Conservation (phyloP, 1,139 yeast species). For the Kluyveromyces marxianus region DNA sequence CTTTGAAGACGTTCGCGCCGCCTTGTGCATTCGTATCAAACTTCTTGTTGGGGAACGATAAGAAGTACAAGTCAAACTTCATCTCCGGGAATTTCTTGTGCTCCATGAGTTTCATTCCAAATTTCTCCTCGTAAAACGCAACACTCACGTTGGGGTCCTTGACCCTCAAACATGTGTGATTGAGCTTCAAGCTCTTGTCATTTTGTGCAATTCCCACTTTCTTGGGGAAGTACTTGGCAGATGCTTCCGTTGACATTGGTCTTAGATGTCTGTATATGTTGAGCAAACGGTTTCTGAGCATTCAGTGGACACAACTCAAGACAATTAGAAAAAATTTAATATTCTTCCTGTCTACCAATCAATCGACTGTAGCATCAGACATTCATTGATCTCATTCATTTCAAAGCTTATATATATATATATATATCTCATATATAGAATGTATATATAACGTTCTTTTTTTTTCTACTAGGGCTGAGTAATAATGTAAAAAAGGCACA, state of each 20-base stretch:
- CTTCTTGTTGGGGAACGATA: slow-evolving; percentile 47
- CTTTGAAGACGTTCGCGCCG: slow-evolving; percentile 32
- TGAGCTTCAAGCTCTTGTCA: slow-evolving; percentile 33
- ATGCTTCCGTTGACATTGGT: slow-evolving; percentile 5
- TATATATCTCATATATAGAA: no score
- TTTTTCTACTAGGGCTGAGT: no score
- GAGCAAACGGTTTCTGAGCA: background rate
- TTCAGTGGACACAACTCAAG: background rate
- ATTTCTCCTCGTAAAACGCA: slow-evolving; percentile 63
- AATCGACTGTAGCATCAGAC: no score
- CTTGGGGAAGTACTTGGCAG: slow-evolving; percentile 11
- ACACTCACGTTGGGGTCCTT: slow-evolving; percentile 72
- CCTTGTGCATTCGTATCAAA: slow-evolving; percentile 42
- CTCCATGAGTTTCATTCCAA: slow-evolving; percentile 62
- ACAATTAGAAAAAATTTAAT: no score
- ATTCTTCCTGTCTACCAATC: no score
- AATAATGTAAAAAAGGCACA: no score
- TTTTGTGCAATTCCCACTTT: slow-evolving; percentile 18
- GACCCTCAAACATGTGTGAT: slow-evolving; percentile 72
- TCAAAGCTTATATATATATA: no score
- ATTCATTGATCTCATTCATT: no score
- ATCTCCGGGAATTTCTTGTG: slow-evolving; percentile 47
- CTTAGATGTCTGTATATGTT: slow-evolving; percentile 1
- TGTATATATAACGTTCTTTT: no score
- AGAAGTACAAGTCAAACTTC: slow-evolving; percentile 60